phyloP scores from a whole-genome alignment of 192 early-diverging fungal genomes.

The Linnemannia zychae region DNA sequence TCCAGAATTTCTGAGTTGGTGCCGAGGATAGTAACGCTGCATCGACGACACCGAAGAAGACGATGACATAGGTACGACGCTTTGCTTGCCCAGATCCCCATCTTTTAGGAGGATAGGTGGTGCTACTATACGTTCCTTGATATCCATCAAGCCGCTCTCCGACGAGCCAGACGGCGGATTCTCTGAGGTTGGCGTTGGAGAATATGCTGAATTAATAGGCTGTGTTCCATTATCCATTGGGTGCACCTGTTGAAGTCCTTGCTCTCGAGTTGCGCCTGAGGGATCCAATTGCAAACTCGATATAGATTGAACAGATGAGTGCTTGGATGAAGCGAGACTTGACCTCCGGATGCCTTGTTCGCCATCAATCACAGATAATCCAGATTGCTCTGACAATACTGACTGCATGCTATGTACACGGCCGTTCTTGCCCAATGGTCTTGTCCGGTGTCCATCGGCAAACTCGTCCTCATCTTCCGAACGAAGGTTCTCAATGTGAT shows the following conservation, averaged over 20 bases:
- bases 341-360: conserved; percentile 14
- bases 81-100: neutral
- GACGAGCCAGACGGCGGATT: neutral
- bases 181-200: neutral
- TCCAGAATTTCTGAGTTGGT: neutral
- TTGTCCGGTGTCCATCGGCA: neutral
- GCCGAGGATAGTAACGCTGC: conserved; percentile 12
- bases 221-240: neutral
- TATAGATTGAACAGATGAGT: conserved; percentile 3
- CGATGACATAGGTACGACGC: conserved; percentile 12
- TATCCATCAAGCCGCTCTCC: conserved; percentile 23
- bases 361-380: neutral
- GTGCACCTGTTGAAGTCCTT: neutral
- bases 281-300: neutral
- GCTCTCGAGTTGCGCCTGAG: neutral
- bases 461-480: conserved; percentile 41
- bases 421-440: neutral
- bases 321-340: neutral
- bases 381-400: conserved; percentile 13
- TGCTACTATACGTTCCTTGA: conserved; percentile 35
- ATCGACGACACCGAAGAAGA: conserved; percentile 37
- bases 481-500: conserved; percentile 32
- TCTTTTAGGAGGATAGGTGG: neutral
- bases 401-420: conserved; percentile 32
- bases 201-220: neutral